Evolutionary conservation across 2,329 filamentous ascomycete genomes (phyloP).

Genomic region (Pseudopithomyces maydicus): DNA sequence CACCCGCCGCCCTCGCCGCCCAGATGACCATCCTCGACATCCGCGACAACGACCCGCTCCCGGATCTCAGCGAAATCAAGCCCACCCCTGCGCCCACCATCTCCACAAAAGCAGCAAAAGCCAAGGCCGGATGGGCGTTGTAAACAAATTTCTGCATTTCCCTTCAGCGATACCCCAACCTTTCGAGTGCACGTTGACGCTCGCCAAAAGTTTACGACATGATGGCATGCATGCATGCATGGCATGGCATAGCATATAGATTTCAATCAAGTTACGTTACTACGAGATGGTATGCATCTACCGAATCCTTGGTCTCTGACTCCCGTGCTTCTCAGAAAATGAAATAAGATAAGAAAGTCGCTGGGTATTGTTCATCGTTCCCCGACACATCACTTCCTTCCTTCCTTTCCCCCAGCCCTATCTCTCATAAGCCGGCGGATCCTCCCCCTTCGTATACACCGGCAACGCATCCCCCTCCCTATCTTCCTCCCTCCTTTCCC

Average conservation of each 20-base stretch:
- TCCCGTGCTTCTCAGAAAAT: no score
- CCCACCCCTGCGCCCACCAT: slow-evolving; percentile 27
- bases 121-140: slow-evolving; percentile 42
- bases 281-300: neutral
- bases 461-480: slow-evolving; percentile 6
- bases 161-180: slow-evolving; percentile 14
- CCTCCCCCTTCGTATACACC: slow-evolving; percentile 4
- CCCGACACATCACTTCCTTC: neutral
- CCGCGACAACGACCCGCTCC: slow-evolving; percentile 39
- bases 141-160: slow-evolving; percentile 10
- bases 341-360: no score
- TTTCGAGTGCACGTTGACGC: slow-evolving; percentile 1
- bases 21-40: slow-evolving; percentile 46
- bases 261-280: no score
- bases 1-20: slow-evolving; percentile 23
- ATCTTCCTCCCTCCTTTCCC: neutral
- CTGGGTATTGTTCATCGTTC: no score
- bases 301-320: neutral
- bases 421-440: slow-evolving; percentile 1
- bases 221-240: no score
- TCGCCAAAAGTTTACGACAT: slow-evolving; percentile 5
- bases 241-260: neutral
- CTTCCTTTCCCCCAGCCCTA: neutral
- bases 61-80: slow-evolving; percentile 38
- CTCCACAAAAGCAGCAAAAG: slow-evolving; percentile 43